Evolutionary conservation across 495 filamentous ascomycete genomes (phyloP).

Genomic region (Hypoxylon rickii): DNA sequence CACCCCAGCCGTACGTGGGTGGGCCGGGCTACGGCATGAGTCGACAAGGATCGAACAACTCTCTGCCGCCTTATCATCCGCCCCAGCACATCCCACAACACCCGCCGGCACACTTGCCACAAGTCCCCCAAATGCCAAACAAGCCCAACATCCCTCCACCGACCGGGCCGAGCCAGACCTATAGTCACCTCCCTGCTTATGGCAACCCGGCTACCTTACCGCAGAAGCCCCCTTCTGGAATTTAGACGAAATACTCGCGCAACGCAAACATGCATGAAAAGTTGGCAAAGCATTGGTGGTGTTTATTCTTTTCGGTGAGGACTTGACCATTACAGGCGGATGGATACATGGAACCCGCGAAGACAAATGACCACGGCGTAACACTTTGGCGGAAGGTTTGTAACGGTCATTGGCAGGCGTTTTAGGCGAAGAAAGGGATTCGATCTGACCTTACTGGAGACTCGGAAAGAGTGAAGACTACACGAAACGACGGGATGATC

Average conservation of each 20-base stretch:
- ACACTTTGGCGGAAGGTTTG: slow-evolving; percentile 32
- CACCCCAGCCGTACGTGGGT: slow-evolving; percentile 43
- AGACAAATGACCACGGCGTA: slow-evolving; percentile 39
- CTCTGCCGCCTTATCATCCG: slow-evolving; percentile 52
- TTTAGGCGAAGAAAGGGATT: slow-evolving; percentile 23
- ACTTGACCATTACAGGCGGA: slow-evolving; percentile 25
- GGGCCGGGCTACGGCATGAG: slow-evolving; percentile 55
- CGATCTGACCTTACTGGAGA: neutral
- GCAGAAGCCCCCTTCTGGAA: slow-evolving; percentile 57
- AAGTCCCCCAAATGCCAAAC: slow-evolving; percentile 42
- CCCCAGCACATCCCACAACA: slow-evolving; percentile 43
- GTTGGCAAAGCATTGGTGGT: slow-evolving; percentile 41
- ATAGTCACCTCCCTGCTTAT: slow-evolving; percentile 57
- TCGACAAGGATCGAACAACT: slow-evolving; percentile 58
- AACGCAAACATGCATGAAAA: slow-evolving; percentile 33
- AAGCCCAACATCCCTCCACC: slow-evolving; percentile 42
- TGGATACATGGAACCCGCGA: slow-evolving; percentile 38
- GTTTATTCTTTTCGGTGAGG: slow-evolving; percentile 37
- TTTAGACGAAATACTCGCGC: slow-evolving; percentile 33
- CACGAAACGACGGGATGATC: slow-evolving; percentile 17
- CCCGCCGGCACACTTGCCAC: slow-evolving; percentile 32
- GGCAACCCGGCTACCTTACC: slow-evolving; percentile 60
- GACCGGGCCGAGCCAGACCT: slow-evolving; percentile 41
- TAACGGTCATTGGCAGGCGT: slow-evolving; percentile 40
- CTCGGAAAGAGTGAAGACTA: neutral